Evolutionary conservation across 345 rosid species (phyloP).

Genomic region (Raphanus sativus): DNA sequence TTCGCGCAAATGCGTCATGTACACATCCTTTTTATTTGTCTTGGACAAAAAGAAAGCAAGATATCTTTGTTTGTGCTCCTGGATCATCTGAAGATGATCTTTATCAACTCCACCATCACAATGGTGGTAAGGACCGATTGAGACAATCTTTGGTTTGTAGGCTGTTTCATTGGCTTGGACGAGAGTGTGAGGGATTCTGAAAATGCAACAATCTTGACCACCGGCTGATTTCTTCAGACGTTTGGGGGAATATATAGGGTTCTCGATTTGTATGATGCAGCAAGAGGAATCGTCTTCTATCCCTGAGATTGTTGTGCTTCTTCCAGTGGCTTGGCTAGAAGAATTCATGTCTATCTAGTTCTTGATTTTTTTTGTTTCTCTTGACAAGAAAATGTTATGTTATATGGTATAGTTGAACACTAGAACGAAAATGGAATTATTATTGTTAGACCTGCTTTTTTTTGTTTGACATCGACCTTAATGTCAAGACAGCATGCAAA

Average conservation of each 20-base stretch:
- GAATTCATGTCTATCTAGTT: not conserved
- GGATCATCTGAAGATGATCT: conserved; percentile 41
- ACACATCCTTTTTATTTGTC: not conserved
- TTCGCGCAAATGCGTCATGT: not conserved
- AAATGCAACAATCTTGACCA: conserved; percentile 45
- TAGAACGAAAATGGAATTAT: not conserved
- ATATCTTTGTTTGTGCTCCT: conserved; percentile 50
- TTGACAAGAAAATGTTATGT: not conserved
- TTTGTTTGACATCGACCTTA: too few relatives aligned
- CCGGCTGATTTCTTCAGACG: conserved; percentile 42
- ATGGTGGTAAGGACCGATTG: conserved; percentile 53
- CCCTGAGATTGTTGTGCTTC: not conserved
- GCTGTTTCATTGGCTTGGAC: conserved; percentile 36
- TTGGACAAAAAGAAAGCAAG: conserved; percentile 33
- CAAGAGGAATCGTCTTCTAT: not conserved
- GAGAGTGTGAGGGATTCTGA: conserved; percentile 48
- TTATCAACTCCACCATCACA: conserved; percentile 12
- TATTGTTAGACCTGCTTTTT: too few relatives aligned
- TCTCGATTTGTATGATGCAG: not conserved
- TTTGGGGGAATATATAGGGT: conserved; percentile 1
- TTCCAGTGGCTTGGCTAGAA: not conserved
- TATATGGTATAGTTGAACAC: not conserved
- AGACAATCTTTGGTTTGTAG: conserved; percentile 48
- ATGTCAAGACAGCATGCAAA: too few relatives aligned
- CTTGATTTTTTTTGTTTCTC: not conserved